phyloP scores from a whole-genome alignment of 2,329 filamentous ascomycete species.

The Talaromyces sp. region DNA sequence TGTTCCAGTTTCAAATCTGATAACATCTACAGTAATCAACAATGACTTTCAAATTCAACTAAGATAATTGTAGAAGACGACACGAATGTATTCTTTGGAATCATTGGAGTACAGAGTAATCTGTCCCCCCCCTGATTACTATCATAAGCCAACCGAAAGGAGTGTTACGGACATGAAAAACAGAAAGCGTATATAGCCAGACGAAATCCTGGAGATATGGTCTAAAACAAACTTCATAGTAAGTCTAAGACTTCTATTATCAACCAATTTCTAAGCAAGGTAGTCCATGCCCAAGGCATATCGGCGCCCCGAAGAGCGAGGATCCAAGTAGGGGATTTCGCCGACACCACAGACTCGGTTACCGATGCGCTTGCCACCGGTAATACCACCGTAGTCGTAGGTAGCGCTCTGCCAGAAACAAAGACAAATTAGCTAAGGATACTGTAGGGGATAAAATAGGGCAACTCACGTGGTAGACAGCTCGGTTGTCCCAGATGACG shows the following conservation, averaged over 20 bases:
- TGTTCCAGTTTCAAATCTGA: too few relatives aligned
- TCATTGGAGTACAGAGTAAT: background rate
- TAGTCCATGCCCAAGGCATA: background rate
- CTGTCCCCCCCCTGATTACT: background rate
- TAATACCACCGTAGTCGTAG: background rate
- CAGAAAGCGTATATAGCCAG: background rate
- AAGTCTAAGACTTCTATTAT: background rate
- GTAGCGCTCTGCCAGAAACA: background rate
- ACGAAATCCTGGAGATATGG: background rate
- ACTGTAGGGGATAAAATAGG: background rate
- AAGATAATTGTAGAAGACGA: background rate
- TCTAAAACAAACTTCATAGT: background rate
- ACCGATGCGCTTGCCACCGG: background rate
- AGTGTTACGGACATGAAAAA: background rate
- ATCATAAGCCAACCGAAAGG: background rate
- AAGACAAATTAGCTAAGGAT: background rate
- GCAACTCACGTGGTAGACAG: slow-evolving; percentile 19
- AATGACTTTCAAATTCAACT: too few relatives aligned
- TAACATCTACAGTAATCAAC: too few relatives aligned
- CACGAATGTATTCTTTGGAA: background rate
- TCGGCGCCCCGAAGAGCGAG: slow-evolving; percentile 6
- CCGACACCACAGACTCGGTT: slow-evolving; percentile 22
- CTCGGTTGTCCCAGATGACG: slow-evolving; percentile 34
- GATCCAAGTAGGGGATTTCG: slow-evolving; percentile 31
- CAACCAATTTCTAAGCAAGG: background rate